phyloP scores from a whole-genome alignment of 1,139 yeast species.

The Meyerozyma smithsonii region DNA sequence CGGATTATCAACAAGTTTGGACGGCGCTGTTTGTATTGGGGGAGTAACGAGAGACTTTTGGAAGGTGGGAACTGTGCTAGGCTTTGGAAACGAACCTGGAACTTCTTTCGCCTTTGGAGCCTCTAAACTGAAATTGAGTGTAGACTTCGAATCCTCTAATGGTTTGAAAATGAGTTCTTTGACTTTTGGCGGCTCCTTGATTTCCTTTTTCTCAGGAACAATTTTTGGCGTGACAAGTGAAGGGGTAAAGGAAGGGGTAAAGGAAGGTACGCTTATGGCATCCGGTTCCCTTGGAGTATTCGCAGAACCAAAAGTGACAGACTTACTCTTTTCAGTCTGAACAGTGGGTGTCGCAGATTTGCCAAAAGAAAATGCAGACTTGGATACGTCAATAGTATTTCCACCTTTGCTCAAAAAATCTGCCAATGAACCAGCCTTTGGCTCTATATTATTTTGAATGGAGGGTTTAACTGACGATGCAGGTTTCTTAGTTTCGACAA shows the following conservation, averaged over 20 bases:
- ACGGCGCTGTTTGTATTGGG: background rate
- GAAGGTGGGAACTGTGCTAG: background rate
- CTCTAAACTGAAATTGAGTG: background rate
- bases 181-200: background rate
- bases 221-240: background rate
- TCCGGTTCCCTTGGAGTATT: no score
- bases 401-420: background rate
- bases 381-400: background rate
- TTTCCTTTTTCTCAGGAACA: background rate
- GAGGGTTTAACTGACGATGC: background rate
- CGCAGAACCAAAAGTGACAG: background rate
- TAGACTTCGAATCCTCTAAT: background rate
- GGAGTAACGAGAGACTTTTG: background rate
- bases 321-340: background rate
- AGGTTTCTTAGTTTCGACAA: background rate
- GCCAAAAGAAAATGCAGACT: slow-evolving; percentile 3
- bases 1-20: slow-evolving; percentile 15
- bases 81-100: background rate
- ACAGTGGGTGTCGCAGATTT: background rate
- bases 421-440: background rate
- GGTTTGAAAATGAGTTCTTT: background rate
- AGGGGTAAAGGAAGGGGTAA: no score
- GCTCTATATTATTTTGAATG: background rate
- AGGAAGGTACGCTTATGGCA: no score
- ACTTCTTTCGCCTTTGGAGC: no score